These are phyloP conservation scores for Phanerochaete sordida DNA, from an alignment of 768 basidiomycete species.

Conservation along the genomic window DNA sequence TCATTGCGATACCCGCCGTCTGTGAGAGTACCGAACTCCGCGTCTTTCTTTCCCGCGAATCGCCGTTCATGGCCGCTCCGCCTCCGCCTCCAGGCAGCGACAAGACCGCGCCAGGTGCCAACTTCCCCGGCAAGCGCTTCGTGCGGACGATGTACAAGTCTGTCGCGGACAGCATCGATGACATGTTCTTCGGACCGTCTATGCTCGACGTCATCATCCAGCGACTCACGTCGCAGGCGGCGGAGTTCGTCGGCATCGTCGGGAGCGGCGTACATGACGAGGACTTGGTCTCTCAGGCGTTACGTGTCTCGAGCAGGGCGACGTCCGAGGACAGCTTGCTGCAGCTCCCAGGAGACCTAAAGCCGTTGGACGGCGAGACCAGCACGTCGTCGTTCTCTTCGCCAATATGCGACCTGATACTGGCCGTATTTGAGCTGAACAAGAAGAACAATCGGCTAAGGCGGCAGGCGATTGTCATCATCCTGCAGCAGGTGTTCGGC, in stretches of 20 bases:
- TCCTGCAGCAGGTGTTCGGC: constrained; percentile 92
- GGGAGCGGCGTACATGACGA: constrained; percentile 79
- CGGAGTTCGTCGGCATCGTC: constrained; percentile 81
- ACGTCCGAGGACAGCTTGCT: constrained; percentile 67
- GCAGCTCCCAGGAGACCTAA: constrained; percentile 73
- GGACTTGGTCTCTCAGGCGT: constrained; percentile 77
- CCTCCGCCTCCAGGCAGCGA: constrained; percentile 16
- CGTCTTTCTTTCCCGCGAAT: constrained; percentile 83
- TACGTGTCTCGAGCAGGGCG: constrained; percentile 65
- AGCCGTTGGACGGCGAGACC: constrained; percentile 83
- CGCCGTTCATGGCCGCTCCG: constrained; percentile 70
- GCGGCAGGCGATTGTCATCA: constrained; percentile 92
- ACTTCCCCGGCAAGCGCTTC: constrained; percentile 49
- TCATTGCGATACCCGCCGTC: constrained; percentile 69
- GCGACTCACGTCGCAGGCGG: constrained; percentile 84
- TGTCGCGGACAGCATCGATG: constrained; percentile 93
- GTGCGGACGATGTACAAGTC: constrained; percentile 88
- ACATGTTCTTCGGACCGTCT: constrained; percentile 94
- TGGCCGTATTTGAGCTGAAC: constrained; percentile 95
- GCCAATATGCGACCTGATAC: constrained; percentile 90
- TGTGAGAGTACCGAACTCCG: constrained; percentile 83
- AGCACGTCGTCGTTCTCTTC: constrained; percentile 87
- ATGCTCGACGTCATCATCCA: constrained; percentile 96
- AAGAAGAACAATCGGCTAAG: constrained; percentile 97
- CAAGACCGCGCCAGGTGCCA: constrained; percentile 31